phyloP scores from a whole-genome alignment of 176 grass and related monocot genomes.

The Phoenix dactylifera region DNA sequence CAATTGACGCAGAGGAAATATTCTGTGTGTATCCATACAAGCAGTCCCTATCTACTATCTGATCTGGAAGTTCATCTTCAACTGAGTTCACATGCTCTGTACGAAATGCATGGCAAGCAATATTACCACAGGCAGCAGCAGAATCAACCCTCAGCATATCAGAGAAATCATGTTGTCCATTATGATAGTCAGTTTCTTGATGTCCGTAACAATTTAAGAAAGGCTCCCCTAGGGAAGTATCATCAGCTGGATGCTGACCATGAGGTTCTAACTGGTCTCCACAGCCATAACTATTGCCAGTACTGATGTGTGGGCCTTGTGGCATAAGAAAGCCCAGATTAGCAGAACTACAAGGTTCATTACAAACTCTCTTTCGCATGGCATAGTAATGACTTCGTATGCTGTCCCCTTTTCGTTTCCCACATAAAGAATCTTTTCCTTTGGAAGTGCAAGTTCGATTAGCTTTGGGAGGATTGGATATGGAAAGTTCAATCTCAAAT shows the following conservation, averaged over 20 bases:
- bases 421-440: constrained; percentile 45
- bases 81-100: constrained; percentile 17
- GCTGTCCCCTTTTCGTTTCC: constrained; percentile 30
- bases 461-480: constrained; percentile 36
- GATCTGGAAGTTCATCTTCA: constrained; percentile 27
- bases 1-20: not conserved
- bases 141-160: constrained; percentile 17
- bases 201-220: constrained; percentile 29
- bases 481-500: constrained; percentile 36
- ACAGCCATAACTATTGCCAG: constrained; percentile 26
- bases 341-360: constrained; percentile 23
- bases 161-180: constrained; percentile 23
- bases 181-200: constrained; percentile 21
- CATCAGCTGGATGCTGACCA: constrained; percentile 22
- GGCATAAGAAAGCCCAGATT: constrained; percentile 46
- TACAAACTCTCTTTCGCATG: constrained; percentile 30
- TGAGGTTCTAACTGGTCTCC: constrained; percentile 27
- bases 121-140: not conserved
- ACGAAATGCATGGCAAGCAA: constrained; percentile 27
- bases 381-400: constrained; percentile 21
- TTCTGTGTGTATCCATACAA: constrained; percentile 22
- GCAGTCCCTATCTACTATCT: constrained; percentile 13
- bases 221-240: constrained; percentile 29
- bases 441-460: constrained; percentile 54
- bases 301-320: constrained; percentile 25